A percentile compares a stretch with the other conserved stretches of the same genome.
Evolutionary conservation across 768 basidiomycete genomes (phyloP).

Genomic region (Lentinula guzmanii): DNA sequence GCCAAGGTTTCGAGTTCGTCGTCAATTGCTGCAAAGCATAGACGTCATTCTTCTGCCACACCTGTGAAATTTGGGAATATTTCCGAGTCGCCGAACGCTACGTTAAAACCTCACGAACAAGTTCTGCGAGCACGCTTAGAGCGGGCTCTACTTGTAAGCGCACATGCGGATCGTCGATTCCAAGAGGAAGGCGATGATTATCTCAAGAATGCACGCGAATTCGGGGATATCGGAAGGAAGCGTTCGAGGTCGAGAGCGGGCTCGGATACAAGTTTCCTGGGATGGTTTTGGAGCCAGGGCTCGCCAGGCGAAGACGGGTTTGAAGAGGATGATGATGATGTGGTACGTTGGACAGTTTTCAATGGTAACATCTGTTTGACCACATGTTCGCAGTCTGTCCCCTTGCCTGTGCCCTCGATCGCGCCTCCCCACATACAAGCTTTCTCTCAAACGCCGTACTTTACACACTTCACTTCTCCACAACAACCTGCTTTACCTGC

Average conservation of each 20-base stretch:
- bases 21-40: neutral
- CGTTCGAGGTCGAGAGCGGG: neutral
- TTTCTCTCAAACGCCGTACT: neutral
- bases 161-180: neutral
- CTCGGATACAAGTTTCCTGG: neutral
- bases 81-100: neutral
- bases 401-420: neutral
- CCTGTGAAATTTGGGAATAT: too few relatives aligned
- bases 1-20: neutral
- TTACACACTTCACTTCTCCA: neutral
- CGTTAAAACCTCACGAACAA: neutral
- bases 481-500: neutral
- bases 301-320: neutral
- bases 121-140: neutral
- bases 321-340: neutral
- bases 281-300: neutral
- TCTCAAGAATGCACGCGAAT: neutral
- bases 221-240: neutral
- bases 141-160: neutral
- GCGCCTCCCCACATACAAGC: neutral
- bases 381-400: neutral
- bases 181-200: neutral
- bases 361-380: too few relatives aligned
- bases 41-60: neutral
- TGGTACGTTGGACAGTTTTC: neutral